Percentiles rank a stretch among this genome's conserved stretches.
phyloP scores from a whole-genome alignment of 345 rosid genomes.

The Noccaea bulbosa region DNA sequence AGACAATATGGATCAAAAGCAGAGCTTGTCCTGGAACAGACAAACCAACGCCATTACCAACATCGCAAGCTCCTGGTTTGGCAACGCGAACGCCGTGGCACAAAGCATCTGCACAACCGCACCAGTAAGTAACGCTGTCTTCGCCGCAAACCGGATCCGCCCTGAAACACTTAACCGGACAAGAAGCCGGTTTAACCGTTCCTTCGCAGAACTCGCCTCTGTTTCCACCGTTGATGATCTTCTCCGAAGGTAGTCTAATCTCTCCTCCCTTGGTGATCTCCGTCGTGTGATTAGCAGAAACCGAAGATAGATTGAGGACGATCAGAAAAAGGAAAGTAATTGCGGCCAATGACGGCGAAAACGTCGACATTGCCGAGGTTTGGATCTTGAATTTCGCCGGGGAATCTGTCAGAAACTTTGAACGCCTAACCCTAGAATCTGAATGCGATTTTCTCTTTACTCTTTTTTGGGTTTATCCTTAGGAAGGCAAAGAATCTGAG shows the following conservation, averaged over 20 bases:
- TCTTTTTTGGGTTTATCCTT: not conserved
- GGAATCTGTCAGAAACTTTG: slow-evolving; percentile 13
- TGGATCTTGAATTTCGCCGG: slow-evolving; percentile 11
- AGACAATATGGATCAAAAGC: slow-evolving; percentile 84
- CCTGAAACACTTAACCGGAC: slow-evolving; percentile 86
- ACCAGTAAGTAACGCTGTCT: slow-evolving; percentile 93
- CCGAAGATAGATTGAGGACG: slow-evolving; percentile 2
- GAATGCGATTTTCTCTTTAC: not conserved
- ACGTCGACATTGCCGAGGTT: slow-evolving; percentile 41
- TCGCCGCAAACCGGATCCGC: slow-evolving; percentile 90
- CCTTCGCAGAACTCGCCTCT: slow-evolving; percentile 37
- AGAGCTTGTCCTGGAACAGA: slow-evolving; percentile 89
- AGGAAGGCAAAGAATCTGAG: slow-evolving; percentile 33
- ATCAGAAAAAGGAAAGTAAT: slow-evolving; percentile 15
- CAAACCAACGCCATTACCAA: slow-evolving; percentile 68
- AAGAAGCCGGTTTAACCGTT: slow-evolving; percentile 49
- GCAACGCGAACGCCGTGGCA: slow-evolving; percentile 70
- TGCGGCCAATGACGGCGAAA: slow-evolving; percentile 29
- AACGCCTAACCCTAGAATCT: slow-evolving; percentile 7
- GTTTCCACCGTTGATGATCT: slow-evolving; percentile 28
- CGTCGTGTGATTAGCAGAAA: slow-evolving; percentile 13
- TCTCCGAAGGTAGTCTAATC: slow-evolving; percentile 45
- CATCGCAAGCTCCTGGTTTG: slow-evolving; percentile 75
- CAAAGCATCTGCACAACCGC: slow-evolving; percentile 84
- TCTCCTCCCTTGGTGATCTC: slow-evolving; percentile 24